These are phyloP conservation scores for Alternaria triticina DNA, from an alignment of 2,329 filamentous ascomycete species.

Conservation along the genomic window DNA sequence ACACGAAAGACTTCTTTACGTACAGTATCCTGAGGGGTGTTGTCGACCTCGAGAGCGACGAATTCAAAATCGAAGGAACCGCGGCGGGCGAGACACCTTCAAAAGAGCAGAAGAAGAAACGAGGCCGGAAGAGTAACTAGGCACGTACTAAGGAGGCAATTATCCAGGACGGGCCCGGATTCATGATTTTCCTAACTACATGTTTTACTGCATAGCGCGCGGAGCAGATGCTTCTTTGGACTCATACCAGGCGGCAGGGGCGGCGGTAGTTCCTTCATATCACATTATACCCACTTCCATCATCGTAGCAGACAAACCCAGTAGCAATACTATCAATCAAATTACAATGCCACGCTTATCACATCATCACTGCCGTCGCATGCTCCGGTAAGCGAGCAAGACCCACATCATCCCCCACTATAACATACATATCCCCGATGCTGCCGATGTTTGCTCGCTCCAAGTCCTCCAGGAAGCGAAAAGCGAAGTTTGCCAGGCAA, in stretches of 20 bases:
- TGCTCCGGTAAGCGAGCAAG: slow-evolving; percentile 11
- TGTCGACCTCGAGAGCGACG: slow-evolving; percentile 49
- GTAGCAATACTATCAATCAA: not conserved
- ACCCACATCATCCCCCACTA: slow-evolving; percentile 7
- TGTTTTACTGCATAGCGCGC: slow-evolving; percentile 13
- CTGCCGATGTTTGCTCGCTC: not conserved
- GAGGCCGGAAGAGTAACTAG: slow-evolving; percentile 21
- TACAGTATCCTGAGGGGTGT: slow-evolving; percentile 53
- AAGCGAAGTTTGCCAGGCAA: not conserved
- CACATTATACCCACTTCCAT: not conserved
- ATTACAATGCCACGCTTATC: not conserved
- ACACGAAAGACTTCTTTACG: slow-evolving; percentile 52
- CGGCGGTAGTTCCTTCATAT: not conserved
- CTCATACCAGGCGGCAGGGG: not conserved
- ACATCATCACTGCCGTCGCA: not conserved
- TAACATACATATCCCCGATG: not conserved
- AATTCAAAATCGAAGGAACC: slow-evolving; percentile 41
- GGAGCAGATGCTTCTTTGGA: not conserved
- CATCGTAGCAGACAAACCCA: not conserved
- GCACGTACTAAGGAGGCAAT: not conserved
- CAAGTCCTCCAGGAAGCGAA: not conserved
- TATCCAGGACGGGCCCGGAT: not conserved
- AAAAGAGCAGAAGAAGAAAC: slow-evolving; percentile 20
- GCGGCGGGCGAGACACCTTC: slow-evolving; percentile 1
- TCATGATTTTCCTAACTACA: not conserved